Evolutionary conservation across 345 rosid genomes (phyloP), one percentile per base, ranked within the genome.

Genomic region (Raphanus sativus): DNA sequence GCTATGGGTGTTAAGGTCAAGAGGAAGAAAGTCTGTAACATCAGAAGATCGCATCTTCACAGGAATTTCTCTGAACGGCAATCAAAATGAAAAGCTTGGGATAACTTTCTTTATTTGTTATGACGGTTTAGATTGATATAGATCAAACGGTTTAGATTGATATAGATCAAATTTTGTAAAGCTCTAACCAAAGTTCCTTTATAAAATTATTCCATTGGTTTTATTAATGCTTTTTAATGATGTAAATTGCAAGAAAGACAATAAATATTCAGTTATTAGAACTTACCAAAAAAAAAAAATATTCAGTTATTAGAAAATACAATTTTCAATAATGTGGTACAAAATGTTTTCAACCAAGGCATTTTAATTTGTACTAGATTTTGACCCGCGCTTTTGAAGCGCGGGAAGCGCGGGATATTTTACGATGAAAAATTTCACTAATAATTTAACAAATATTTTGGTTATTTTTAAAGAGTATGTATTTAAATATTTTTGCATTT

Each of bases 1-100:
- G 86, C 85, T 26, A 30, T 90, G 38, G 75, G 17, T 70, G 67
- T 50, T 65, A 3, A 52, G 7, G 33, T 24, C 55, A n/a, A 71
- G 54, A 77, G 32, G 16, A 77, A 12, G 72, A 70, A 13, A 55
- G 1, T 12, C 40, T 59, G 67, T 67, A 59, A 75, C 72, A 6
- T 5, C 2, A 62, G 15, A 62, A 52, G 40, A 26, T 7, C 65
- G 7, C 9, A 6, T 29, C 72, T 40, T 55, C 58, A 61, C 29
- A 61, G 40, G 50, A 50, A 66, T 26, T 56, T 74, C 33, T 8
- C 30, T 69, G 16, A 8, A 70, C 17, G 24, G 61, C 42, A 1
- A 70, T 12, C 8, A 25, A 36, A 40, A 70, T 24, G 56, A 33
- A 32, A 64, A 12, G n/a, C 26, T 50, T 32, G 28, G 54, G 52